Base-by-base conservation (phyloP, 2,329 filamentous ascomycete species). In the Plectosphaerella plurivora region DNA sequence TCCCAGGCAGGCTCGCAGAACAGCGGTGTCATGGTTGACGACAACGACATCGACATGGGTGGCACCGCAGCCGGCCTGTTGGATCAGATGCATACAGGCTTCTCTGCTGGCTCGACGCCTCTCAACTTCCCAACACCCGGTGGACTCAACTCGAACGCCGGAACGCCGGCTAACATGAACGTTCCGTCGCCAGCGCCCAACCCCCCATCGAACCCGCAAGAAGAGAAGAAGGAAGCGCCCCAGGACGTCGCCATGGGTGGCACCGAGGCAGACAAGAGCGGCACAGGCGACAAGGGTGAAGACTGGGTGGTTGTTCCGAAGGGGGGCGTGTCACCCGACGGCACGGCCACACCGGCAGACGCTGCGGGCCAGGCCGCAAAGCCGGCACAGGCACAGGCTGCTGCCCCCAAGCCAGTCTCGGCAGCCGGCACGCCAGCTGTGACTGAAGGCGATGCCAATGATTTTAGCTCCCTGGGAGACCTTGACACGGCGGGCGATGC, bases 301-400 rank as follows among this genome's bases (percentile, higher is more conserved):
- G 88, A 91, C 57, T 91, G 88, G 88, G 84, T 91, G 4, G 85
- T 91, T 53, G 82, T 91, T 28, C 82, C 85, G 51, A 86, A 87
- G 57, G 82, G 81, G 46, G 78, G 76, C 22, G 71, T 71, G 41
- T 76, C 72, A 59, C 69, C 72, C 37, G 68, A 72, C 44, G 65
- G 66, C 39, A 65, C 60, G 22, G 52, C 57, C 5, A 57, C 56
- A 41, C 51, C 52, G 9, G 50, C 59, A 6, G 56, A 55, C 39
- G 53, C 57, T 22, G 53, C 61, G n/a, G 56, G 58, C 18, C 49
- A 53, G 45, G 58, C 60, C 45, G 51, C 59, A 33, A 51, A 55
- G 50, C 25, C 53, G 14, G 51, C 52, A 33, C 42, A 44, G 11
- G 50, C 57, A 45, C 25, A 57, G 44, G 49, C 55, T 12, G 37